Evolutionary conservation across 148 eudicot genomes (phyloP).

Genomic region (Rhododendron kiyosumense): DNA sequence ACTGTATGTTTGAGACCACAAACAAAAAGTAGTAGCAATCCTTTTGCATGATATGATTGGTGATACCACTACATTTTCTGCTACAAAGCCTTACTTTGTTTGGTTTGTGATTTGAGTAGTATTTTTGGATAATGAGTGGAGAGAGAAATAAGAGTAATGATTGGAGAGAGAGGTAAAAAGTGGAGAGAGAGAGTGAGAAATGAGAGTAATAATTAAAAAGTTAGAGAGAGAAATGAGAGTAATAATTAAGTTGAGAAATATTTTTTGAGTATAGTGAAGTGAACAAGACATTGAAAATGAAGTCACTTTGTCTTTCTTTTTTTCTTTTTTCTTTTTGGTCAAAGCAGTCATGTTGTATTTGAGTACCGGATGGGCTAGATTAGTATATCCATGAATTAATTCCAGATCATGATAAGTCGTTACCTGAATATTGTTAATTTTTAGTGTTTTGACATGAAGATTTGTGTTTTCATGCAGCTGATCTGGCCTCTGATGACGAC

Average conservation of each 20-base stretch:
- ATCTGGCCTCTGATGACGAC: conserved; percentile 45
- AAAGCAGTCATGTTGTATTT: not conserved
- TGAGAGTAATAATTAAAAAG: too few relatives aligned
- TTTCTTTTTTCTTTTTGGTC: not conserved
- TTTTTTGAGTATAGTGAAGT: too few relatives aligned
- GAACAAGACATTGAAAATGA: too few relatives aligned
- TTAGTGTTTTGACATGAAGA: conserved; percentile 9
- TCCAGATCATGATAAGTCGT: not conserved
- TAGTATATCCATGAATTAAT: not conserved
- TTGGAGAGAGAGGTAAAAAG: too few relatives aligned
- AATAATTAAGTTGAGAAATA: too few relatives aligned
- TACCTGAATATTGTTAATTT: not conserved
- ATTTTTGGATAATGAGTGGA: too few relatives aligned
- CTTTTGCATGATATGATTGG: not conserved
- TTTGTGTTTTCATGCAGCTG: conserved; percentile 33
- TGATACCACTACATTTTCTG: not conserved
- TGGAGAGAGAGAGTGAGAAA: too few relatives aligned
- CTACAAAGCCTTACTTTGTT: not conserved
- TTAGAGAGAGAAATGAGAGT: too few relatives aligned
- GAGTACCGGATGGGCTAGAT: not conserved
- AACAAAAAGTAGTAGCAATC: not conserved
- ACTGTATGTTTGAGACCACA: not conserved
- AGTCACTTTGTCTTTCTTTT: not conserved
- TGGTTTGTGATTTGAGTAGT: too few relatives aligned
- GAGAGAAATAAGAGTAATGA: too few relatives aligned